Evolutionary conservation across 2,329 filamentous ascomycete genomes (phyloP).

Genomic region (Podosphaera xanthii): DNA sequence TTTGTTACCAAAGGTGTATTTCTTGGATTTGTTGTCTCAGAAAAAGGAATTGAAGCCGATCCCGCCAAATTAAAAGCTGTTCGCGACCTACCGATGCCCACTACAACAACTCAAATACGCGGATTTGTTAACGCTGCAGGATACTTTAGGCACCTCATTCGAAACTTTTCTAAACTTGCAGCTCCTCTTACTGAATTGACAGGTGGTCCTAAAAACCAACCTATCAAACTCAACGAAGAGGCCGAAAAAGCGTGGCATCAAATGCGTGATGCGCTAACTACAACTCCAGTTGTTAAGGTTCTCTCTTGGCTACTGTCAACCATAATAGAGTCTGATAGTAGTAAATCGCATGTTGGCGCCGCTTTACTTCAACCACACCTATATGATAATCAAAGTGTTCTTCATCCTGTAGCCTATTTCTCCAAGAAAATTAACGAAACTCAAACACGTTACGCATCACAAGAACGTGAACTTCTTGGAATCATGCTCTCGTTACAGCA

Average conservation of each 20-base stretch:
- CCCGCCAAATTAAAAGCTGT: neutral
- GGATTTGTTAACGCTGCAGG: neutral
- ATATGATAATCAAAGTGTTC: neutral
- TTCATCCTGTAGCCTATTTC: neutral
- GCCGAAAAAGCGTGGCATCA: neutral
- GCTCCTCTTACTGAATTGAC: neutral
- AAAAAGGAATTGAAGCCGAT: neutral
- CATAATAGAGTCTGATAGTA: neutral
- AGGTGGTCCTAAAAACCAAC: neutral
- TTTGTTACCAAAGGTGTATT: neutral
- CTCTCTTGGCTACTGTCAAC: neutral
- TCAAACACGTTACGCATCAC: neutral
- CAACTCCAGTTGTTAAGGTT: neutral
- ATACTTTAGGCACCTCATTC: neutral
- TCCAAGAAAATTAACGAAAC: neutral
- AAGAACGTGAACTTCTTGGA: neutral
- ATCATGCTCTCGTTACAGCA: neutral
- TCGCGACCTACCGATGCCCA: neutral
- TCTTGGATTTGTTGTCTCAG: neutral
- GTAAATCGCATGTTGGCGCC: neutral
- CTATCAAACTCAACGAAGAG: neutral
- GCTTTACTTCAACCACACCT: neutral
- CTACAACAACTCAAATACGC: neutral
- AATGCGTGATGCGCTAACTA: neutral
- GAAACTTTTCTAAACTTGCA: neutral